A percentile compares a stretch with the other conserved stretches of the same genome.
Conservation (phyloP, 2,329 filamentous ascomycete species). For the Fusarium gaditjirri region DNA sequence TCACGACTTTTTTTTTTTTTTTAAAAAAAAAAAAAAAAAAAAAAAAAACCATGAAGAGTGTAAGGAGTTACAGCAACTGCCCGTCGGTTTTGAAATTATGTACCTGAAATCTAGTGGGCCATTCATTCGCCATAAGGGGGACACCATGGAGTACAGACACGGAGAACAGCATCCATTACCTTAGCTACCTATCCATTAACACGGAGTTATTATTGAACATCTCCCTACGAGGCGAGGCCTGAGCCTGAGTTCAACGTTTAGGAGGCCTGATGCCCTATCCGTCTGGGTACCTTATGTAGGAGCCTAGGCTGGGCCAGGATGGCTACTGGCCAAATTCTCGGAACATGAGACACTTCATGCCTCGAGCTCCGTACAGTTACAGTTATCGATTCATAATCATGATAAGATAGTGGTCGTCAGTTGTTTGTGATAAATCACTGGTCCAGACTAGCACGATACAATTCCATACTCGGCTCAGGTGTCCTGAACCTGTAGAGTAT, state of each 20-base stretch:
- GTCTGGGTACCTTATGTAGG: neutral
- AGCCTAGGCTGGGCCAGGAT: neutral
- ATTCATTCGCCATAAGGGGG: constrained; percentile 26
- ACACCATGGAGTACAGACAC: constrained; percentile 11
- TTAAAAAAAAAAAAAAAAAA: constrained; percentile 16
- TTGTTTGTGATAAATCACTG: constrained; percentile 5
- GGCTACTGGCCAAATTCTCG: constrained; percentile 1
- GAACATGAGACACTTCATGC: constrained; percentile 36
- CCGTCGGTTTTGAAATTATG: constrained; percentile 32
- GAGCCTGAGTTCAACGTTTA: constrained; percentile 20
- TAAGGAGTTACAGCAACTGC: constrained; percentile 10
- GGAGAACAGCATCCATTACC: constrained; percentile 1
- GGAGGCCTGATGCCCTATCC: constrained; percentile 26
- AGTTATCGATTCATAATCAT: constrained; percentile 21
- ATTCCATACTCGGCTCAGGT: neutral
- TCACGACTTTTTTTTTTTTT: neutral
- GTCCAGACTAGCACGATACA: constrained; percentile 15
- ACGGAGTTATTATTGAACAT: constrained; percentile 35
- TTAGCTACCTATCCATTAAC: constrained; percentile 8
- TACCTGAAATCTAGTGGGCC: constrained; percentile 35
- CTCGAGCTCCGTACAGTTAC: constrained; percentile 23
- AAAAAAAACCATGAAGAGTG: constrained; percentile 2
- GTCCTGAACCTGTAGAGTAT: neutral
- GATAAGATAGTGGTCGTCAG: constrained; percentile 16
- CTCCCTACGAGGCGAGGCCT: constrained; percentile 14